Evolutionary conservation across 2,329 filamentous ascomycete genomes (phyloP).

Genomic region (Sporothrix schenckii): DNA sequence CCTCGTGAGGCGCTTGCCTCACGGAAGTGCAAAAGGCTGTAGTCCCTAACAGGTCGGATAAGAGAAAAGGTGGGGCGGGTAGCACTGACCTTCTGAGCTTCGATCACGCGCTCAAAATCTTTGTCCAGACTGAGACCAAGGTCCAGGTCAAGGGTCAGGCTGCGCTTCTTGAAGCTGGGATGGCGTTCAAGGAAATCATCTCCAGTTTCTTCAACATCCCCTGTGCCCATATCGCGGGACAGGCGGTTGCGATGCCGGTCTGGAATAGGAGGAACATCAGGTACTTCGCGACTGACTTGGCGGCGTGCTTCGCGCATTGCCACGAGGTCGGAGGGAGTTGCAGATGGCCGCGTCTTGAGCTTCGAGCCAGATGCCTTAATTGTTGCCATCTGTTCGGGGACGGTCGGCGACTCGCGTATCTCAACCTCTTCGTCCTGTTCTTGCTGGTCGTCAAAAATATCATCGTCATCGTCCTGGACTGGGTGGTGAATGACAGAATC

Average conservation of each 20-base stretch:
- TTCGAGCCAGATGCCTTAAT: conserved; percentile 86
- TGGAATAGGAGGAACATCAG: conserved; percentile 62
- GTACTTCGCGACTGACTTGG: conserved; percentile 76
- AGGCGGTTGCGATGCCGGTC: conserved; percentile 61
- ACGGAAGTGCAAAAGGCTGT: conserved; percentile 35
- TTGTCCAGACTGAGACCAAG: conserved; percentile 83
- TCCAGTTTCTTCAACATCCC: conserved; percentile 41
- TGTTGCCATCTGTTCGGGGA: conserved; percentile 83
- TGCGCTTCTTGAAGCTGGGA: conserved; percentile 77
- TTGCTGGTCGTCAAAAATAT: conserved; percentile 30
- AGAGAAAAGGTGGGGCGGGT: conserved; percentile 40
- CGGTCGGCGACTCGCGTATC: conserved; percentile 57
- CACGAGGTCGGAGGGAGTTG: conserved; percentile 80
- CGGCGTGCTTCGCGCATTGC: conserved; percentile 86
- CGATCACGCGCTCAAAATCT: conserved; percentile 93
- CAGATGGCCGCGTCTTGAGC: conserved; percentile 85
- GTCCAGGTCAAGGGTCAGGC: conserved; percentile 79
- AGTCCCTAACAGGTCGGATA: conserved; percentile 30
- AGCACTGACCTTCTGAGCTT: conserved; percentile 89
- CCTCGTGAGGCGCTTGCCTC: conserved; percentile 53
- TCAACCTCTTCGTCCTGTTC: conserved; percentile 25
- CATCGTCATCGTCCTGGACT: conserved; percentile 45
- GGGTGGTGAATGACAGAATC: conserved; percentile 88
- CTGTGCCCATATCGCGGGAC: conserved; percentile 51
- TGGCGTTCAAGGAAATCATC: conserved; percentile 61